Percentiles rank a stretch among this genome's conserved stretches.
Conservation (phyloP, 176 grass and related monocot genomes). For the Raddia guianensis region DNA sequence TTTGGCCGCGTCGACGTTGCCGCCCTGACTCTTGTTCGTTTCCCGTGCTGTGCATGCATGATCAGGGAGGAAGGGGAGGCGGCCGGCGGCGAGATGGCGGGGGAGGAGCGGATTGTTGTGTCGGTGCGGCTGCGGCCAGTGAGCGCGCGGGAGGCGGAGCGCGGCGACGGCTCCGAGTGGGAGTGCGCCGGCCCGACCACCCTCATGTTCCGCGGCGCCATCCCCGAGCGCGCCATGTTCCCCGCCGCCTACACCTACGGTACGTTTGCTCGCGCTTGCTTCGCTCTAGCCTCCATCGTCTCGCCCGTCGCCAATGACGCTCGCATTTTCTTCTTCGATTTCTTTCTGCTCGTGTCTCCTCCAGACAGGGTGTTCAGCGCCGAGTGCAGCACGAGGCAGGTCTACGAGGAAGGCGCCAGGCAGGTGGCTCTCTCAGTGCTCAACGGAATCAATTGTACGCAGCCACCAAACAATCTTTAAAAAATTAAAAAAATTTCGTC, state of each 20-base stretch:
- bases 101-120: slow-evolving; percentile 75
- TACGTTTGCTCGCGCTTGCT: neutral
- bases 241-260: slow-evolving; percentile 71
- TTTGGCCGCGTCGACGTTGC: neutral
- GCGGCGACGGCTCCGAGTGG: slow-evolving; percentile 63
- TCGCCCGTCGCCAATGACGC: neutral
- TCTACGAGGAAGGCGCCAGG: slow-evolving; percentile 85
- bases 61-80: slow-evolving; percentile 7
- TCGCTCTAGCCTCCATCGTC: neutral
- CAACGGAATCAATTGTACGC: slow-evolving; percentile 83
- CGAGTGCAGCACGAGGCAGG: slow-evolving; percentile 63
- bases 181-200: slow-evolving; percentile 70
- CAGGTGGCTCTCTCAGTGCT: slow-evolving; percentile 83
- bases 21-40: neutral
- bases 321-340: neutral
- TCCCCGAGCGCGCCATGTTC: slow-evolving; percentile 73
- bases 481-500: neutral
- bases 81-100: slow-evolving; percentile 27
- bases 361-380: slow-evolving; percentile 83
- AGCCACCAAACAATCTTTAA: neutral
- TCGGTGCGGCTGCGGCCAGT: slow-evolving; percentile 82
- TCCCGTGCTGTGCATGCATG: neutral
- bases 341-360: neutral
- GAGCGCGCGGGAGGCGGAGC: slow-evolving; percentile 70
- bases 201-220: slow-evolving; percentile 64